phyloP scores from a whole-genome alignment of 768 basidiomycete genomes.

The Tricholoma hemisulphureum region DNA sequence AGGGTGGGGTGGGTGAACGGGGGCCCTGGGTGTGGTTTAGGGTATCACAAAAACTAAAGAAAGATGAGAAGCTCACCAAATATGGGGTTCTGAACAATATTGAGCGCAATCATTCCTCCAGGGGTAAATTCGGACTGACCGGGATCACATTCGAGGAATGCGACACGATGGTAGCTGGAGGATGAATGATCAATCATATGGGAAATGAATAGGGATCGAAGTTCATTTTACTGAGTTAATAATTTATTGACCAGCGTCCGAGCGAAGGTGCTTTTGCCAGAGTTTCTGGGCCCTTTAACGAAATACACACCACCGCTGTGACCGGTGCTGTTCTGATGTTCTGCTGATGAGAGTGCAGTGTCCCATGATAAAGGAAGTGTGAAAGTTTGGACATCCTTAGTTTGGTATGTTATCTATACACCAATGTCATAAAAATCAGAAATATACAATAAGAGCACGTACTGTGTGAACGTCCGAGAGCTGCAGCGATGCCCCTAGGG shows the following conservation, averaged over 20 bases:
- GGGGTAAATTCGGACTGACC: slow-evolving; percentile 95
- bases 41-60: neutral
- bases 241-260: slow-evolving; percentile 71
- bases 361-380: slow-evolving; percentile 39
- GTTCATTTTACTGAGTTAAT: slow-evolving; percentile 47
- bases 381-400: slow-evolving; percentile 40
- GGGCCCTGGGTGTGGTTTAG: slow-evolving; percentile 54
- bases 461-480: slow-evolving; percentile 53
- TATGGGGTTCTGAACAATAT: slow-evolving; percentile 60
- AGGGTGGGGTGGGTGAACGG: slow-evolving; percentile 80
- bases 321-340: slow-evolving; percentile 1
- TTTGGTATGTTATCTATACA: slow-evolving; percentile 33
- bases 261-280: slow-evolving; percentile 90
- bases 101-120: slow-evolving; percentile 80
- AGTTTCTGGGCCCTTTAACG: slow-evolving; percentile 82
- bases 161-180: slow-evolving; percentile 72
- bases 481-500: slow-evolving; percentile 37
- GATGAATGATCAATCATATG: neutral
- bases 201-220: neutral
- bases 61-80: slow-evolving; percentile 53
- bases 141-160: slow-evolving; percentile 88
- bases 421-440: neutral
- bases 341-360: slow-evolving; percentile 25
- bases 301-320: slow-evolving; percentile 43
- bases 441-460: slow-evolving; percentile 15